phyloP scores from a whole-genome alignment of 2,329 filamentous ascomycete species.

The Madurella fahalii region DNA sequence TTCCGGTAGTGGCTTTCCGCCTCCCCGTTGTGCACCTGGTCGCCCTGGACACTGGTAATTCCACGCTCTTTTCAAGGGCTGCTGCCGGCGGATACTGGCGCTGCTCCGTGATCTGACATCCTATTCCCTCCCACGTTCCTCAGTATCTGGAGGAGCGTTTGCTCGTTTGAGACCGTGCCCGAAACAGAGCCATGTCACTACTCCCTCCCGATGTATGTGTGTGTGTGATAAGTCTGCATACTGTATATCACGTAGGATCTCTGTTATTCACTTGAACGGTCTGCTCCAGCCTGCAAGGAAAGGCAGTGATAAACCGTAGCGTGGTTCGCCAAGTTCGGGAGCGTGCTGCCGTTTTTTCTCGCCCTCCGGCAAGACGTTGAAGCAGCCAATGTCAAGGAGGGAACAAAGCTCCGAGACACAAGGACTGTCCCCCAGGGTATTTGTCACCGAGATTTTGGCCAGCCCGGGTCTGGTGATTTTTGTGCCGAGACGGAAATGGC shows the following conservation, averaged over 20 bases:
- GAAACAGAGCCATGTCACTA: too few species aligned
- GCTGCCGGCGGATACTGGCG: background rate
- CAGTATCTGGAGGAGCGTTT: background rate
- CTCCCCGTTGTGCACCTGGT: background rate
- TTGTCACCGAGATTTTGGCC: background rate
- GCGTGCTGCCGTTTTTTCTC: too few species aligned
- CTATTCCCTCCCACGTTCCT: background rate
- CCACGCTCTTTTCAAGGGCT: background rate
- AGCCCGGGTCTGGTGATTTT: constrained; percentile 4
- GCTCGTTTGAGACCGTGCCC: background rate
- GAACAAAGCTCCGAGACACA: constrained; percentile 12
- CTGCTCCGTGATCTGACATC: background rate
- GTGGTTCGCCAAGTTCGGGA: too few species aligned
- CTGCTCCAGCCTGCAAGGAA: too few species aligned
- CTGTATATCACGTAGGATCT: too few species aligned
- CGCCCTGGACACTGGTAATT: background rate
- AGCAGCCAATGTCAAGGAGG: constrained; percentile 7
- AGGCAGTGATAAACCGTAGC: too few species aligned
- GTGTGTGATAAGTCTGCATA: too few species aligned
- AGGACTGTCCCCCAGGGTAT: background rate
- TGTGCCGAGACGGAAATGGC: constrained; percentile 1
- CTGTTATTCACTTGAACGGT: too few species aligned
- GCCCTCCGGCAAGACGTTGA: background rate
- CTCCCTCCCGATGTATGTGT: too few species aligned
- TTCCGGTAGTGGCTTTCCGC: background rate